A percentile compares a stretch with the other conserved stretches of the same genome.
Conservation (phyloP, 352 stramenopile species). For the Phytopythium kandeliae region DNA sequence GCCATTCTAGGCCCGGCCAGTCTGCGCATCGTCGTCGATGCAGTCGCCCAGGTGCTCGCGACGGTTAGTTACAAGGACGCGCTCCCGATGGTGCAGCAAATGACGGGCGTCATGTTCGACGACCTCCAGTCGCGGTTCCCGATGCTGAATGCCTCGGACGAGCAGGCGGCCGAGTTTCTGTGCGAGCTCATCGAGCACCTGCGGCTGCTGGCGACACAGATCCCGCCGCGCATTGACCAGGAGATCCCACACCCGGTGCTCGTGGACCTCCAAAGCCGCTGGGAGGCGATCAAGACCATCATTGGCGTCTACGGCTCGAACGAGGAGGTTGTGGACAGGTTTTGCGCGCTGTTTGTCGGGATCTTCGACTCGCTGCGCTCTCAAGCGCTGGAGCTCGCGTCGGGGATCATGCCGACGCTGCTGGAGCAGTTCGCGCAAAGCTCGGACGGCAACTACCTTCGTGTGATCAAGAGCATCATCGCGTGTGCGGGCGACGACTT, state of each 20-base stretch:
- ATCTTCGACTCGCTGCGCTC: constrained; percentile 59
- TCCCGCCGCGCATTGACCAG: constrained; percentile 62
- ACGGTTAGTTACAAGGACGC: constrained; percentile 69
- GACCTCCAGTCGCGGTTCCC: constrained; percentile 44
- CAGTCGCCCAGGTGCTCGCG: constrained; percentile 53
- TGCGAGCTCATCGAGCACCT: constrained; percentile 59
- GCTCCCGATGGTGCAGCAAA: constrained; percentile 48
- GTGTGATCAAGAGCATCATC: constrained; percentile 69
- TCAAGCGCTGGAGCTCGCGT: constrained; percentile 54
- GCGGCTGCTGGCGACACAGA: constrained; percentile 40
- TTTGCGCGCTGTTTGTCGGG: constrained; percentile 48
- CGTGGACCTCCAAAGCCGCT: constrained; percentile 48
- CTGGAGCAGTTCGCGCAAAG: constrained; percentile 59
- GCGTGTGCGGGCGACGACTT: constrained; percentile 54
- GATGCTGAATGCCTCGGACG: constrained; percentile 37
- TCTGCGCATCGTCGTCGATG: constrained; percentile 59
- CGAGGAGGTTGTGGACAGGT: constrained; percentile 51
- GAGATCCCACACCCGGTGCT: constrained; percentile 52
- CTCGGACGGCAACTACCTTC: constrained; percentile 52
- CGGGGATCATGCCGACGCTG: constrained; percentile 53
- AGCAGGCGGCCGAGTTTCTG: constrained; percentile 45
- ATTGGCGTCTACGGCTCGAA: constrained; percentile 38
- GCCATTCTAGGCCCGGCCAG: constrained; percentile 34
- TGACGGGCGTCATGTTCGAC: constrained; percentile 60
- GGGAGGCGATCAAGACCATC: constrained; percentile 45